A percentile compares a stretch with the other conserved stretches of the same genome.
These are phyloP conservation scores for Anthracocystis panici-leucophaei DNA, from an alignment of 1,284 basidiomycete genomes.

Conservation along the genomic window DNA sequence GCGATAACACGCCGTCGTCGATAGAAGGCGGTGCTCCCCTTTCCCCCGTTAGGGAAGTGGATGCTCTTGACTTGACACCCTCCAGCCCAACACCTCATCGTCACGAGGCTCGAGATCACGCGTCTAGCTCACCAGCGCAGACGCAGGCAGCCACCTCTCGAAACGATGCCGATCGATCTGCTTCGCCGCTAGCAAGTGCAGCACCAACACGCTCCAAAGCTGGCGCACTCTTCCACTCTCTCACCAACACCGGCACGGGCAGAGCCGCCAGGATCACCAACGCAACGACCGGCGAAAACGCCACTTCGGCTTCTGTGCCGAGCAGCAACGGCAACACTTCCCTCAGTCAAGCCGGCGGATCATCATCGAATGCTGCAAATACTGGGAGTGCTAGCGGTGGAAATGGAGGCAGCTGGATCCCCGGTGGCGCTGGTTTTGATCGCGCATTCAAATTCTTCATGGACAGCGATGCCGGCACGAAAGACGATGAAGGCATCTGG, in stretches of 20 bases:
- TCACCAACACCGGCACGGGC: conserved; percentile 15
- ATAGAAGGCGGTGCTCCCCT: conserved; percentile 25
- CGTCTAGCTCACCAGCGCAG: conserved; percentile 4
- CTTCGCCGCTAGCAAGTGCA: neutral
- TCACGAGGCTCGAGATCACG: neutral
- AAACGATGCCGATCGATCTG: conserved; percentile 2
- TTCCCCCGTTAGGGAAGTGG: conserved; percentile 38
- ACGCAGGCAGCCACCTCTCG: neutral
- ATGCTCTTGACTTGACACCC: conserved; percentile 14
- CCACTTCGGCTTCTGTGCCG: conserved; percentile 5
- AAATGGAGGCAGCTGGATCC: conserved; percentile 29
- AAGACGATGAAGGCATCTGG: conserved; percentile 57
- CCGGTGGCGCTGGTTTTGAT: conserved; percentile 51
- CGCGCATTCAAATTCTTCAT: conserved; percentile 63
- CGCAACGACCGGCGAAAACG: conserved; percentile 12
- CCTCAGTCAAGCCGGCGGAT: conserved; percentile 3
- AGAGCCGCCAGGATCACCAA: conserved; percentile 8
- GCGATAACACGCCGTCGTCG: conserved; percentile 24
- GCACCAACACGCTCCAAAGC: conserved; percentile 20
- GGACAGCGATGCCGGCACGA: conserved; percentile 37
- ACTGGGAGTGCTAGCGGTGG: neutral
- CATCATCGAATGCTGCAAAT: neutral
- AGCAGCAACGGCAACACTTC: conserved; percentile 4
- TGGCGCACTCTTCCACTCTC: conserved; percentile 31
- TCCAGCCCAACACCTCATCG: conserved; percentile 14